A percentile compares a stretch with the other conserved stretches of the same genome.
These are phyloP conservation scores for Yamadazyma blattariae DNA, from an alignment of 1,139 yeast genomes.

Conservation along the genomic window DNA sequence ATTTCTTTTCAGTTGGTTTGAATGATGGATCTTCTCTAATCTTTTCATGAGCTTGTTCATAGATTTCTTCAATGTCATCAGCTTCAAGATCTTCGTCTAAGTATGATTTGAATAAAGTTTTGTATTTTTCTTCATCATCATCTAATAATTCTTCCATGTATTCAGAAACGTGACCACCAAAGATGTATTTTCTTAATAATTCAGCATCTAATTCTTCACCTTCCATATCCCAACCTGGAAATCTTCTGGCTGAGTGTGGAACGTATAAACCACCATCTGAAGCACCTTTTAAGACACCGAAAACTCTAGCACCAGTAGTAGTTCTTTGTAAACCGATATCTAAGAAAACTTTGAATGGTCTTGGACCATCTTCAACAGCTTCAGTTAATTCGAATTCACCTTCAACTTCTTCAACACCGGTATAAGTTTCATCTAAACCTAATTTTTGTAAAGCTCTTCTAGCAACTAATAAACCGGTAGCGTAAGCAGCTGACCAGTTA, in stretches of 20 bases:
- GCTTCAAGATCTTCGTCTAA: constrained; percentile 96
- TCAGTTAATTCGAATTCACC: constrained; percentile 98
- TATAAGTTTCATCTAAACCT: constrained; percentile 97
- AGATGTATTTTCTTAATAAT: constrained; percentile 96
- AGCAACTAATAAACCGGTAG: constrained; percentile 97
- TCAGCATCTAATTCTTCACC: constrained; percentile 98
- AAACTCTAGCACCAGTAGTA: constrained; percentile 99
- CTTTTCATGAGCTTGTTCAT: constrained; percentile 90
- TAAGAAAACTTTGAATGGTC: constrained; percentile 99
- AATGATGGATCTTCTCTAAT: constrained; percentile 95
- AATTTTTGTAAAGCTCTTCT: constrained; percentile 99
- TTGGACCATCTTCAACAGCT: constrained; percentile 99
- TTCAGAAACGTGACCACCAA: constrained; percentile 99
- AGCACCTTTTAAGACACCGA: constrained; percentile 99
- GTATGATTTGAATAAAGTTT: constrained; percentile 94
- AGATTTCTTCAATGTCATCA: constrained; percentile 93
- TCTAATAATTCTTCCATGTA: constrained; percentile 99
- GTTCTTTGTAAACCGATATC: constrained; percentile 99
- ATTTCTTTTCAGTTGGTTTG: constrained; percentile 91
- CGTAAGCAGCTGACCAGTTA: constrained; percentile 99
- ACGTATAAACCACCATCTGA: constrained; percentile 99
- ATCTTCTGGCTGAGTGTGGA: constrained; percentile 99
- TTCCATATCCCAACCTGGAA: constrained; percentile 99
- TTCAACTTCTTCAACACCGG: constrained; percentile 98
- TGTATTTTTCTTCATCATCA: constrained; percentile 99